Percentiles rank a stretch among this genome's conserved stretches.
Conservation (phyloP, 495 filamentous ascomycete species). For the Aspergillus heteromorphus region DNA sequence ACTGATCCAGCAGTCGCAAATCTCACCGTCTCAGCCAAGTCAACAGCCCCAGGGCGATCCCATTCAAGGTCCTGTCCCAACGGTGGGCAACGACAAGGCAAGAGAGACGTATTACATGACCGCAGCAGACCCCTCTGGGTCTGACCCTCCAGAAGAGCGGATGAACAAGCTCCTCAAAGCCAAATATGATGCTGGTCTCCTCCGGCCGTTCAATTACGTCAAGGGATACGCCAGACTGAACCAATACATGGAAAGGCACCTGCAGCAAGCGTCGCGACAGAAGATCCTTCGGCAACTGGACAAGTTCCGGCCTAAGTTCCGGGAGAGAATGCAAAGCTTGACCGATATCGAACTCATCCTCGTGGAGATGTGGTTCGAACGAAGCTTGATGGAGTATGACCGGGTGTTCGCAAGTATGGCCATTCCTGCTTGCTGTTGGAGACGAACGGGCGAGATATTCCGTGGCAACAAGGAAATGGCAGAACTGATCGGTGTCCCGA, state of each 20-base stretch:
- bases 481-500: slow-evolving; percentile 87
- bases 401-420: slow-evolving; percentile 99
- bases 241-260: slow-evolving; percentile 83
- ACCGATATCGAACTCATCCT: slow-evolving; percentile 89
- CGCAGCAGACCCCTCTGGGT: slow-evolving; percentile 88
- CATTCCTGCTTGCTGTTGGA: slow-evolving; percentile 95
- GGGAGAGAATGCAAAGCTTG: slow-evolving; percentile 85
- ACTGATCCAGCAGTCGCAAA: slow-evolving; percentile 33
- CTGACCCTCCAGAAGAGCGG: slow-evolving; percentile 84
- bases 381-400: slow-evolving; percentile 91
- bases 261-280: slow-evolving; percentile 69
- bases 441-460: slow-evolving; percentile 94
- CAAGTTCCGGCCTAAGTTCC: slow-evolving; percentile 89
- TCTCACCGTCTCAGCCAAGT: slow-evolving; percentile 31
- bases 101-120: slow-evolving; percentile 92
- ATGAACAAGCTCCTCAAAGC: slow-evolving; percentile 93
- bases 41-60: slow-evolving; percentile 47
- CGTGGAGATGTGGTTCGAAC: slow-evolving; percentile 98
- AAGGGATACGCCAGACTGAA: slow-evolving; percentile 88
- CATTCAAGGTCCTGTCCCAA: slow-evolving; percentile 54
- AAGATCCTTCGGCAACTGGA: slow-evolving; percentile 88
- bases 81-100: slow-evolving; percentile 69
- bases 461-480: slow-evolving; percentile 99
- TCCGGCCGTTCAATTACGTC: slow-evolving; percentile 97
- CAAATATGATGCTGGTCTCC: slow-evolving; percentile 88